phyloP scores from a whole-genome alignment of 768 basidiomycete genomes.

The Tricholoma furcatifolium region DNA sequence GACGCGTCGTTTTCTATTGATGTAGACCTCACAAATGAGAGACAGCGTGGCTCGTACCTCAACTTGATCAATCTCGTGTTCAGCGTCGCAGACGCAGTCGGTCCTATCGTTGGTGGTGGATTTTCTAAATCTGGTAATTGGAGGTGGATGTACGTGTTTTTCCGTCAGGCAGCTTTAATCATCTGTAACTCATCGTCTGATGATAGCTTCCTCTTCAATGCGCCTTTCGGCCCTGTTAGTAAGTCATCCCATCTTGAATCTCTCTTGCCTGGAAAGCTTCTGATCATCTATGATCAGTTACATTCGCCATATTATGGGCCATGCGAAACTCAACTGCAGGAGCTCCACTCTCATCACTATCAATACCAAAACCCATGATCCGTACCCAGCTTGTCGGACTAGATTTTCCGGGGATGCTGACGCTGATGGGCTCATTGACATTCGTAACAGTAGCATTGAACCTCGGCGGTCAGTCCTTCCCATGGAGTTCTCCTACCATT shows the following conservation, averaged over 20 bases:
- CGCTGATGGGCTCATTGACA: conserved; percentile 19
- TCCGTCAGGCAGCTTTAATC: not conserved
- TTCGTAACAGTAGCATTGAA: conserved; percentile 25
- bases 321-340: conserved; percentile 9
- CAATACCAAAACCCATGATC: not conserved
- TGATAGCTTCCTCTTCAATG: conserved; percentile 22
- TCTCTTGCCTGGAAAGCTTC: not conserved
- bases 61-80: conserved; percentile 26
- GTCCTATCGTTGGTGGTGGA: conserved; percentile 24
- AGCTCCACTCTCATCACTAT: not conserved
- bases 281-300: conserved; percentile 14
- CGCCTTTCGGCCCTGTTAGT: conserved; percentile 25
- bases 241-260: not conserved
- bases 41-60: conserved; percentile 26
- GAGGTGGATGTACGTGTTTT: conserved; percentile 25
- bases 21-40: conserved; percentile 24
- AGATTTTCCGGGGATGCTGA: conserved; percentile 23
- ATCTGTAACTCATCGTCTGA: not conserved
- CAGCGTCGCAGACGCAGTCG: conserved; percentile 23
- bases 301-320: conserved; percentile 17
- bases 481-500: conserved; percentile 24
- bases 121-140: conserved; percentile 25
- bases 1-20: not conserved
- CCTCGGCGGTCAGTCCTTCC: conserved; percentile 22
- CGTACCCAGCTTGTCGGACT: conserved; percentile 2